These are phyloP conservation scores for Geotrichum histeridarum DNA, from an alignment of 1,139 yeast genomes.

Conservation along the genomic window DNA sequence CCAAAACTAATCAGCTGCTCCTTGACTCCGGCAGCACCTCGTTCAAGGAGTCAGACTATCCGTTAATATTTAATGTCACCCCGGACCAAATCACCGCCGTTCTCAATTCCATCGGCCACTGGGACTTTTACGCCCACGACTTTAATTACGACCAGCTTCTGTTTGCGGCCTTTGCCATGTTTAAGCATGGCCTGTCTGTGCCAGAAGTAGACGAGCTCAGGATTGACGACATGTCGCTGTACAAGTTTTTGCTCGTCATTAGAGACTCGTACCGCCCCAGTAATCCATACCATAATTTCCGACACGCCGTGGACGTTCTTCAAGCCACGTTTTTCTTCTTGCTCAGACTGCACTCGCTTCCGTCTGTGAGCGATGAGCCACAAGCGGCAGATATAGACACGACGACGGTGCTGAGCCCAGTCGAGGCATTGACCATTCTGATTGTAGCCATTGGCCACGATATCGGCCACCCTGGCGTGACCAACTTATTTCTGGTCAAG, in stretches of 20 bases:
- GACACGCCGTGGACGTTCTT: slow-evolving; percentile 92
- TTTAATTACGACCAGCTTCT: slow-evolving; percentile 63
- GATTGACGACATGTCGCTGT: slow-evolving; percentile 44
- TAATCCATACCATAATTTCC: slow-evolving; percentile 88
- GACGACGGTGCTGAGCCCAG: slow-evolving; percentile 30
- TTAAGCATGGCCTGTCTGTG: slow-evolving; percentile 46
- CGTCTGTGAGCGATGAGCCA: slow-evolving; percentile 22
- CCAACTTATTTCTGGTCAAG: slow-evolving; percentile 64
- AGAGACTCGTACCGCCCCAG: slow-evolving; percentile 77
- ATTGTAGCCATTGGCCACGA: slow-evolving; percentile 93
- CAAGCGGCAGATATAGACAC: neutral
- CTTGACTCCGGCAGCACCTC: neutral
- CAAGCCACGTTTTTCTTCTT: slow-evolving; percentile 78
- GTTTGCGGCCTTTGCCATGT: slow-evolving; percentile 54
- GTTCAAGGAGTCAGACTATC: neutral
- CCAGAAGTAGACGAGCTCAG: slow-evolving; percentile 32
- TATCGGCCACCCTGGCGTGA: slow-evolving; percentile 93
- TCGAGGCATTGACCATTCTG: slow-evolving; percentile 55
- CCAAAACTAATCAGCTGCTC: neutral
- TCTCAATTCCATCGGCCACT: slow-evolving; percentile 12
- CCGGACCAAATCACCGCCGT: slow-evolving; percentile 4
- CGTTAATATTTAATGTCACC: slow-evolving; percentile 13
- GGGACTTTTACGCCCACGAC: slow-evolving; percentile 65
- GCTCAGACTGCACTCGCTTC: slow-evolving; percentile 46
- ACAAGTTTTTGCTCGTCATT: slow-evolving; percentile 56